A percentile compares a stretch with the other conserved stretches of the same genome.
phyloP scores from a whole-genome alignment of 805 yeast genomes.

The Yarrowia sp. region DNA sequence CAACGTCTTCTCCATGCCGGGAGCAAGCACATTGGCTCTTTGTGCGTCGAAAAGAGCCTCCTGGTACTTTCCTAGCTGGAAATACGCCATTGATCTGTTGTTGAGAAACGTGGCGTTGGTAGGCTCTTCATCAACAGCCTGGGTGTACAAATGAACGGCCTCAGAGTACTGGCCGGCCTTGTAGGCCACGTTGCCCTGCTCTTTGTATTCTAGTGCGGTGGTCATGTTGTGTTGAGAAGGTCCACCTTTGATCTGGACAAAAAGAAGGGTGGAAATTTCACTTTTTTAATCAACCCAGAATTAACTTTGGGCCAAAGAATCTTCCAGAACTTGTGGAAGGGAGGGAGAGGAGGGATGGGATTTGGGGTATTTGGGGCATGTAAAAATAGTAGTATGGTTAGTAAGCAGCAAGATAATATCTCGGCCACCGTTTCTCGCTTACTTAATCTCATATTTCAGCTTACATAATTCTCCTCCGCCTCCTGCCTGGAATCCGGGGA shows the following conservation, averaged over 20 bases:
- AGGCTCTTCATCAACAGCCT: conserved; percentile 41
- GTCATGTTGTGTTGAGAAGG: conserved; percentile 16
- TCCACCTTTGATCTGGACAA: background rate
- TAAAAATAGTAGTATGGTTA: too few relatives aligned
- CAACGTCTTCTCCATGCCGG: conserved; percentile 38
- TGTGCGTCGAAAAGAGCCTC: conserved; percentile 39
- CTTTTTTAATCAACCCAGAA: background rate
- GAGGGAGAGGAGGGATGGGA: too few relatives aligned
- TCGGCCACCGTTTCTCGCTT: too few relatives aligned
- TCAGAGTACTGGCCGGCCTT: conserved; percentile 37
- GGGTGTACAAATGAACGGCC: conserved; percentile 37
- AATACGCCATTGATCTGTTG: conserved; percentile 42
- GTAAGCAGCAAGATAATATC: too few relatives aligned
- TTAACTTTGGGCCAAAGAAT: conserved; percentile 13
- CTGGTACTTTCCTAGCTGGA: conserved; percentile 37
- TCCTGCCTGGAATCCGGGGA: background rate
- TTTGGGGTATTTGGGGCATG: too few relatives aligned
- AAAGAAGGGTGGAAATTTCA: conserved; percentile 18
- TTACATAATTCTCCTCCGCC: background rate
- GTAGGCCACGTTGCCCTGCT: conserved; percentile 41
- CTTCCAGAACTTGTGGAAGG: conserved; percentile 17
- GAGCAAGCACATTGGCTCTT: conserved; percentile 35
- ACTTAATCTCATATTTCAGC: background rate
- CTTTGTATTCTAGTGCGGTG: conserved; percentile 32
- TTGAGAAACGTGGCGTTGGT: conserved; percentile 39